Evolutionary conservation across 225 moss, liverwort and hornwort genomes (phyloP), one percentile per base, ranked within the genome.

Genomic region (Marchantia polymorpha): DNA sequence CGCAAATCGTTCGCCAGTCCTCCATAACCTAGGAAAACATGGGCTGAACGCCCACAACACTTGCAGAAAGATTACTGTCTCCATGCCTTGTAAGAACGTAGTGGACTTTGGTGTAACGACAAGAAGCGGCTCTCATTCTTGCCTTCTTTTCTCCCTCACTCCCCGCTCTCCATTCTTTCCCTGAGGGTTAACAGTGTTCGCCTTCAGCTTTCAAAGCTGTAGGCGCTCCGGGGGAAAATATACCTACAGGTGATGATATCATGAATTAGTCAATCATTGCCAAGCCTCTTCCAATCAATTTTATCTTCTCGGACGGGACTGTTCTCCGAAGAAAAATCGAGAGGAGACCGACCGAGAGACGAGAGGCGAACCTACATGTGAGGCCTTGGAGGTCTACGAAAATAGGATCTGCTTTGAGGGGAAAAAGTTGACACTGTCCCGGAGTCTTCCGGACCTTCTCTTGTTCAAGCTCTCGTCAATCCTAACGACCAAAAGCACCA

Each of bases 401-500:
- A 15, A 12, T 70, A 22, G 48, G 20, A 48, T 48, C 48, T 22
- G 49, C 48, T 39, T 39, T 39, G 39, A 39, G 2, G 5, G 39
- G 5, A 39, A 39, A 39, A 20, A 48, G 26, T 13, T 64, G 23
- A 26, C 64, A 64, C 64, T 64, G 48, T 70, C 22, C 39, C 14
- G 5, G 46, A 48, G 19, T 60, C 15, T 60, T 16, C 8, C 70
- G 20, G 20, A 29, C 6, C n/a, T 48, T 39, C 48, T 8, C 7
- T 49, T 48, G 49, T 20, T 70, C 15, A 49, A 49, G 4, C 70
- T 48, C 9, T 20, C 47, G 70, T 70, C 70, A 70, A 69, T 69
- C 68, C 31, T 60, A 39, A 69, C 70, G 20, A 70, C 48, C 70
- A 46, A 14, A 70, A 48, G 47, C 39, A 70, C 70, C 49, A 70